phyloP scores from a whole-genome alignment of 73 alveolate species.

The Paramecium bursaria region DNA sequence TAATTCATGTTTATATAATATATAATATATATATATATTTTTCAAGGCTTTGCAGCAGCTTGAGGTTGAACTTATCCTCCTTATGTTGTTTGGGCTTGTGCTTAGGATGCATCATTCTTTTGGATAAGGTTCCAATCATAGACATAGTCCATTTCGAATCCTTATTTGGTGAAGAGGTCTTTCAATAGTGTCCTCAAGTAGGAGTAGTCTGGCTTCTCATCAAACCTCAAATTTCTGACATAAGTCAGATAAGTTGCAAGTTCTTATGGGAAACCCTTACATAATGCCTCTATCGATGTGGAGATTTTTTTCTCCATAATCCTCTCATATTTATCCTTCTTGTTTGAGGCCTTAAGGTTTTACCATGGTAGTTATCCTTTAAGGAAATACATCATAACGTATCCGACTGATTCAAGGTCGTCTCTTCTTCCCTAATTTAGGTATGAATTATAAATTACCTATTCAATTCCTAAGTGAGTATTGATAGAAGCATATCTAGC shows the following conservation, averaged over 20 bases:
- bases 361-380: conserved; percentile 97
- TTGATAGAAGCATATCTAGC: conserved; percentile 95
- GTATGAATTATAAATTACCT: conserved; percentile 16
- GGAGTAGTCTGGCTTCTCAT: conserved; percentile 93
- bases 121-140: conserved; percentile 68
- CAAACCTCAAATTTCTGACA: conserved; percentile 86
- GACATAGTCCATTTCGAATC: conserved; percentile 64
- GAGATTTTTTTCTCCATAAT: conserved; percentile 90
- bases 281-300: conserved; percentile 78
- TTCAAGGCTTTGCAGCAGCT: too few relatives aligned
- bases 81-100: neutral
- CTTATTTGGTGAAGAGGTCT: conserved; percentile 62
- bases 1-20: too few relatives aligned
- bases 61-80: too few relatives aligned
- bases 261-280: conserved; percentile 88
- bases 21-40: too few relatives aligned
- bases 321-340: conserved; percentile 84
- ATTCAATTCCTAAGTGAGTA: conserved; percentile 84
- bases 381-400: conserved; percentile 86
- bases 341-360: conserved; percentile 82
- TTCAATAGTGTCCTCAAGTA: conserved; percentile 66
- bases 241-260: conserved; percentile 79
- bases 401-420: conserved; percentile 94
- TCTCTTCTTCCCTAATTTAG: conserved; percentile 93
- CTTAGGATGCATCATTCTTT: conserved; percentile 30